Base-by-base conservation (phyloP, 2,329 filamentous ascomycete genomes). In the Zopfia rhizophila region DNA sequence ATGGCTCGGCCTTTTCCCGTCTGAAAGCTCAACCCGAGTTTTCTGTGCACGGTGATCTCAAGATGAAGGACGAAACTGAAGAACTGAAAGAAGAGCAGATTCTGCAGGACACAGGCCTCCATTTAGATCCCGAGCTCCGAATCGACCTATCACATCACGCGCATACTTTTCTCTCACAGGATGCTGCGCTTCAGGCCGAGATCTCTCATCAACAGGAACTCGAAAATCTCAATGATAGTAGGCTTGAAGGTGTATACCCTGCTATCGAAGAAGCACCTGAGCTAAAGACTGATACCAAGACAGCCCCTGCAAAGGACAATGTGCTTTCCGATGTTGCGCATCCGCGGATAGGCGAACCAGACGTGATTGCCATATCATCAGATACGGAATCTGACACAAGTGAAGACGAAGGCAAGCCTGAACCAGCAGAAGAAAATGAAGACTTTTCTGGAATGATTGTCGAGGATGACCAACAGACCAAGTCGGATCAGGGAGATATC, bases 1-100 rank as follows among this genome's bases (percentile, higher is more conserved):
- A 72, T 50, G 66, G 63, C 2, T 46, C 61, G 27, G 51, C 53
- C 2, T 61, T 58, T 30, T 67, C 60, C 7, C 55, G 58, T 10
- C 56, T 48, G 8, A 36, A 31, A n/a, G 18, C 17, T 10, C 29
- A 17, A 11, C 30, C 35, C 12, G 23, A 31, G 13, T 59, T 57
- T 5, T 53, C 56, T 10, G 35, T 46, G 17, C 56, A 51, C 18
- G 48, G 54, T 45, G 42, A 46, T 3, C n/a, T 11, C 13, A 24
- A 40, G 7, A 32, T 36, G 16, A 32, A 14, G 11, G 22, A 38
- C 13, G 24, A 33, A 18, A 16, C 16, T 22, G 30, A 36, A 28
- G 27, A 66, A 11, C 13, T 16, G 18, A 16, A 11, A 40, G 19
- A 46, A 14, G n/a, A 6, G 37, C 14, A 18, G 4, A 5, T 28